These are phyloP conservation scores for Metarhizium album DNA, from an alignment of 2,329 filamentous ascomycete genomes.

Conservation along the genomic window DNA sequence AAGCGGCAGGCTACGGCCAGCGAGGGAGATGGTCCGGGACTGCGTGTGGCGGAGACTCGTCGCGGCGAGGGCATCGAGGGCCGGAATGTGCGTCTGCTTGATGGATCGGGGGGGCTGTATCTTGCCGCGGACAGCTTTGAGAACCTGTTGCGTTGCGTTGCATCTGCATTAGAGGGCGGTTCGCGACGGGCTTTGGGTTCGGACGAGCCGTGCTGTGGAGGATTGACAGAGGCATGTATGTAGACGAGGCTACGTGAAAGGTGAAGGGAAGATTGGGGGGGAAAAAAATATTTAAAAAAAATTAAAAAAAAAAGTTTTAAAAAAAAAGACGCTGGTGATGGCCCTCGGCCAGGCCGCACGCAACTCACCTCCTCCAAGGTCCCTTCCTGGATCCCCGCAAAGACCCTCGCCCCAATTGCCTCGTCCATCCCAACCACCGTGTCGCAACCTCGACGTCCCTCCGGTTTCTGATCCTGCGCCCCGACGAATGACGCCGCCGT, in stretches of 20 bases:
- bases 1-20: constrained; percentile 42
- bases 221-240: too few relatives aligned
- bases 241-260: too few relatives aligned
- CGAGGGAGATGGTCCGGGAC: constrained; percentile 35
- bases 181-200: too few relatives aligned
- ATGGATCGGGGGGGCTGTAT: neutral
- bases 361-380: constrained; percentile 48
- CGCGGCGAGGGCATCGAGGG: constrained; percentile 35
- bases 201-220: too few relatives aligned
- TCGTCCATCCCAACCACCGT: constrained; percentile 22
- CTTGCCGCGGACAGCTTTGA: constrained; percentile 6
- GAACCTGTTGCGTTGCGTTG: constrained; percentile 1
- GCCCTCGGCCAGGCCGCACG: too few relatives aligned
- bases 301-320: neutral
- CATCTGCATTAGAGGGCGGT: too few relatives aligned
- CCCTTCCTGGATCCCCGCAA: constrained; percentile 45
- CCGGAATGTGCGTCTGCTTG: constrained; percentile 29
- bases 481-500: constrained; percentile 46
- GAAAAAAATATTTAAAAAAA: too few relatives aligned
- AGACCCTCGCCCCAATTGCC: constrained; percentile 34
- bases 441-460: neutral
- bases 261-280: too few relatives aligned
- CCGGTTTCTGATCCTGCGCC: neutral
- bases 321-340: neutral
- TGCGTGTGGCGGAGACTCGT: constrained; percentile 39